Evolutionary conservation across 768 basidiomycete genomes (phyloP), one percentile per base, ranked within the genome.

Genomic region (Tricholomella constricta): DNA sequence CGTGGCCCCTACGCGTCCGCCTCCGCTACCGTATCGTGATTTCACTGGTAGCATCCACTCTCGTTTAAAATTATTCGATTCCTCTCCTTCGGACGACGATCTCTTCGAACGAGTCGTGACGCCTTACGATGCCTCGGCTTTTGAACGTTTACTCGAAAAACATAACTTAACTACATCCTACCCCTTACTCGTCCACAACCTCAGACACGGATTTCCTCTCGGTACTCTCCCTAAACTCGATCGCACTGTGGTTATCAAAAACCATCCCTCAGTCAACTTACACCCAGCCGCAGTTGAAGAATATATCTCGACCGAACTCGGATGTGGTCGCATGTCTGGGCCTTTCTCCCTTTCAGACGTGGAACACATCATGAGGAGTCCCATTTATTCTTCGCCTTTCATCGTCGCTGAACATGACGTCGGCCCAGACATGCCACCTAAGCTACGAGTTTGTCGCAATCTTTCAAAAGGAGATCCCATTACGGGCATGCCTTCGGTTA

Each of bases 311-410:
- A 15, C 3, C n/a, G 42, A 43, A 17, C 6, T 43, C 6, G n/a
- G 15, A 2, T 15, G 6, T 3, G 42, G 42, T 11, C 25, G 26
- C 4, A 43, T 43, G 42, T 43, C 27, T 2, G 42, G 42, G 8
- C 42, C 25, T n/a, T 43, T 43, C 25, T 27, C 14, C 12, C 45
- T 17, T 2, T 15, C 25, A 1, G 51, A 62, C 27, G 51, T 66
- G 4, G 60, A 66, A 22, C 19, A 4, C 9, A 52, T 69, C 8
- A 50, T 69, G 32, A 32, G 59, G 4, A 65, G 69, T 1, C 65
- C 64, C 1, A 68, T 69, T 36, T 51, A 46, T 19, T 49, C 52
- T 3, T 65, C 69, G 0, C 69, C 69, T 0, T 45, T 68, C 8
- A 47, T 65, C 46, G 57, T 63, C 2, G 62, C n/a, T n/a, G n/a